phyloP scores from a whole-genome alignment of 225 moss, liverwort and hornwort genomes.

The Straminergon stramineum region DNA sequence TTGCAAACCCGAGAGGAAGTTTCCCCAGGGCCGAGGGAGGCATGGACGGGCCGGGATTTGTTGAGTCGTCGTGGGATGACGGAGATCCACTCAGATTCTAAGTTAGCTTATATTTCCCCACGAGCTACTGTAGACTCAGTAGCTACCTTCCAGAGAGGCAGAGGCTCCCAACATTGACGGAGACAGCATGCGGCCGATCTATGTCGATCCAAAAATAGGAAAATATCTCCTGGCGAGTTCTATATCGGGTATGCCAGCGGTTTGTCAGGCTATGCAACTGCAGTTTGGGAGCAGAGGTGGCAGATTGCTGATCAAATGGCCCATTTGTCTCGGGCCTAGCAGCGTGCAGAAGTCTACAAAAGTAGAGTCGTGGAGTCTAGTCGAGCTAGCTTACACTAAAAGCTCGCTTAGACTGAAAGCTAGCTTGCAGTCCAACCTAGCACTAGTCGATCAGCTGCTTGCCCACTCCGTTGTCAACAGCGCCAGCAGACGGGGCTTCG shows the following conservation, averaged over 20 bases:
- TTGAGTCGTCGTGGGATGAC: background rate
- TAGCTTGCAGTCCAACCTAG: too few species aligned
- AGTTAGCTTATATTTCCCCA: background rate
- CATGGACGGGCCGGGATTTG: background rate
- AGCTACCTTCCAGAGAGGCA: too few species aligned
- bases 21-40: background rate
- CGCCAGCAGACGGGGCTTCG: too few species aligned
- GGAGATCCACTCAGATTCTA: background rate
- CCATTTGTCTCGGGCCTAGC: background rate
- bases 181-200: background rate
- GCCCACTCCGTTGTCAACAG: too few species aligned
- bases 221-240: background rate
- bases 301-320: background rate
- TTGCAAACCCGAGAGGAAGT: background rate
- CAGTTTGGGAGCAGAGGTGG: background rate
- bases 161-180: background rate
- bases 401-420: too few species aligned
- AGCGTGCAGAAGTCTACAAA: background rate
- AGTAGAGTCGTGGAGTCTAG: too few species aligned
- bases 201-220: background rate
- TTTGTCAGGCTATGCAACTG: background rate
- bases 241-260: background rate
- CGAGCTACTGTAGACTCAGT: background rate
- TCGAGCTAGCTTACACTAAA: too few species aligned
- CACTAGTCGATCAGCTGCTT: too few species aligned